Evolutionary conservation across 176 grass and related monocot genomes (phyloP), one percentile per base, ranked within the genome.

Genomic region (Panicum miliaceum): DNA sequence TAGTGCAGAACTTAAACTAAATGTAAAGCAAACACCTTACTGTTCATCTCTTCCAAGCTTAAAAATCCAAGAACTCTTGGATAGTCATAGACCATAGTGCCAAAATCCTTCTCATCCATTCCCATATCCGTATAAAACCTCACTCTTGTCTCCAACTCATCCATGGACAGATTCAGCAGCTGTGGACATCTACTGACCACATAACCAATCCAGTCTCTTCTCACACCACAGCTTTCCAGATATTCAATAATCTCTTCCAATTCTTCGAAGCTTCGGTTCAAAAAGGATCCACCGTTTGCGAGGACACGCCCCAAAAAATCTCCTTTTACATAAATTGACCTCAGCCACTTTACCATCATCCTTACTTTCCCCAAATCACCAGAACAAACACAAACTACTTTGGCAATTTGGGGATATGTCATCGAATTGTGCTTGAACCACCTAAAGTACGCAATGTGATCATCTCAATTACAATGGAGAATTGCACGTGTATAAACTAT

Each of bases 341-440:
- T 98, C 41, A 98, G 77, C 96, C 96, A 95, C 62, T 95, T 90
- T 12, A 84, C 57, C 68, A 88, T 80, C 38, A 23, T 86, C 50
- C 91, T 92, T 57, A 98, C 91, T 75, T 83, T 86, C 64, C 78
- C 64, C 76, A 95, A 91, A 93, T 98, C 80, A 25, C 90, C 89
- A 72, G 87, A 68, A 25, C 93, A 95, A 37, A 73, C 76, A 14
- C 93, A 95, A 69, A 98, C 82, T 47, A 95, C 84, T 82, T 92
- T 92, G 0, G 91, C 91, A 20, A 98, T 98, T 83, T 95, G 93
- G 12, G 91, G 89, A 69, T 92, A 95, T 66, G 93, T 93, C 90
- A 98, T 48, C 2, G 89, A 92, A 41, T 95, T 93, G 77, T 95
- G 96, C 87, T 95, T 98, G 91, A 98, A 90, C 96, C 96, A 98